These are phyloP conservation scores for Penicillium frequentans DNA, from an alignment of 2,329 filamentous ascomycete genomes.

Conservation along the genomic window DNA sequence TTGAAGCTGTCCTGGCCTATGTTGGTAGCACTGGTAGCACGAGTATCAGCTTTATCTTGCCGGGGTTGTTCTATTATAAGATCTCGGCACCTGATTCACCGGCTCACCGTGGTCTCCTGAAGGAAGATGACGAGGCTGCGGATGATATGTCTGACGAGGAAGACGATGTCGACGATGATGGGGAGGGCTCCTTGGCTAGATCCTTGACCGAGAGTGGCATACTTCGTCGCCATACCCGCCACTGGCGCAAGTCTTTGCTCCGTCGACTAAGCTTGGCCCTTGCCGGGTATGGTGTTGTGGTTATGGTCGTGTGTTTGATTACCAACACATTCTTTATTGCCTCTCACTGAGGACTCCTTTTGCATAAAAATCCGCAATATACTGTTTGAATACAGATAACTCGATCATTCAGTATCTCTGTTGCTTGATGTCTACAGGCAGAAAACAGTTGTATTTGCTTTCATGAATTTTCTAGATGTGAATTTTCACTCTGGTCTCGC, in stretches of 20 bases:
- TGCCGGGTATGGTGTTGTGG: constrained; percentile 77
- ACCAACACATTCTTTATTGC: constrained; percentile 81
- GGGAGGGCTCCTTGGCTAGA: constrained; percentile 39
- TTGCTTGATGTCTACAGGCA: not conserved
- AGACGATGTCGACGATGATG: constrained; percentile 30
- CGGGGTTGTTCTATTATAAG: constrained; percentile 97
- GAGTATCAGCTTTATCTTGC: constrained; percentile 94
- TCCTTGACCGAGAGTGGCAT: constrained; percentile 56
- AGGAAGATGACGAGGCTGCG: constrained; percentile 78
- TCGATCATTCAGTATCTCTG: not conserved
- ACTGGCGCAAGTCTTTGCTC: constrained; percentile 63
- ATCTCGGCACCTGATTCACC: constrained; percentile 87
- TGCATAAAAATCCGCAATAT: not conserved
- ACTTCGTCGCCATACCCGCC: constrained; percentile 63
- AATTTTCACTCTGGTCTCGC: not conserved
- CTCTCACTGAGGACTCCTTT: constrained; percentile 52
- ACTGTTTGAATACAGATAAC: not conserved
- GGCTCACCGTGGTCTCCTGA: constrained; percentile 81
- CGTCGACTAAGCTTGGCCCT: constrained; percentile 73
- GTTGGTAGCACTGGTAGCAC: constrained; percentile 94
- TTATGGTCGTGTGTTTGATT: constrained; percentile 85
- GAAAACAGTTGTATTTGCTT: not conserved
- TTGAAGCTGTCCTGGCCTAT: constrained; percentile 90
- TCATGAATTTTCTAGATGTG: not conserved
- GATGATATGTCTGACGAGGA: constrained; percentile 53